phyloP scores from a whole-genome alignment of 2,329 filamentous ascomycete species.

The Botrytis galanthina region DNA sequence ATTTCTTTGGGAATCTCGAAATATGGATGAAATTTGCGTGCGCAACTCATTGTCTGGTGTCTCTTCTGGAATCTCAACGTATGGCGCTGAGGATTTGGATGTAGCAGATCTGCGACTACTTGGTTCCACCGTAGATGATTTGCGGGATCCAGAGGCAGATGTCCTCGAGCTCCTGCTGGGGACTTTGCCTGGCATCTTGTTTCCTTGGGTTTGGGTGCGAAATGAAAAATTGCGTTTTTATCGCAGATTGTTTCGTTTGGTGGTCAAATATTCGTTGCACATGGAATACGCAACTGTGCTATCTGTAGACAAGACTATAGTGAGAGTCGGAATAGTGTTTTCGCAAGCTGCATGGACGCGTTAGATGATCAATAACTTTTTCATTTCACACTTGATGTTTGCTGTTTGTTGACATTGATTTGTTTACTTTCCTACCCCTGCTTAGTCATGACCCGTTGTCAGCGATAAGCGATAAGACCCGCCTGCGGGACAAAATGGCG shows the following conservation, averaged over 20 bases:
- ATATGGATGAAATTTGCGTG: conserved; percentile 68
- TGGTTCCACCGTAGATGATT: conserved; percentile 42
- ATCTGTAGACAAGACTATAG: background rate
- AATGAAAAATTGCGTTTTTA: background rate
- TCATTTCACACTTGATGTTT: background rate
- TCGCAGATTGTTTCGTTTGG: background rate
- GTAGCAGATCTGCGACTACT: conserved; percentile 44
- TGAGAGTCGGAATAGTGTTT: background rate
- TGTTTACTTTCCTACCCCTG: conserved; percentile 20
- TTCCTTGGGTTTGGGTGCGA: background rate
- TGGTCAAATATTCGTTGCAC: background rate
- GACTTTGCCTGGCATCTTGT: conserved; percentile 47
- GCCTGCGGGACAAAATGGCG: conserved; percentile 5
- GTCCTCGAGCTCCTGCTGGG: conserved; percentile 43
- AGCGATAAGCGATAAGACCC: conserved; percentile 20
- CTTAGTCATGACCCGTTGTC: conserved; percentile 11
- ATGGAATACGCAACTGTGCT: background rate
- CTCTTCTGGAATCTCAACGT: conserved; percentile 65
- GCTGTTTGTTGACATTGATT: conserved; percentile 20
- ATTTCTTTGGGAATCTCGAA: conserved; percentile 81
- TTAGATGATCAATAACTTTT: conserved; percentile 2
- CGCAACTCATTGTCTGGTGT: conserved; percentile 68
- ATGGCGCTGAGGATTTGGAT: conserved; percentile 40
- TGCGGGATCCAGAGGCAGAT: conserved; percentile 41
- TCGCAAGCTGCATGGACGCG: background rate